Conservation (phyloP, 2,329 filamentous ascomycete genomes). For the Xylariaceae sp. region DNA sequence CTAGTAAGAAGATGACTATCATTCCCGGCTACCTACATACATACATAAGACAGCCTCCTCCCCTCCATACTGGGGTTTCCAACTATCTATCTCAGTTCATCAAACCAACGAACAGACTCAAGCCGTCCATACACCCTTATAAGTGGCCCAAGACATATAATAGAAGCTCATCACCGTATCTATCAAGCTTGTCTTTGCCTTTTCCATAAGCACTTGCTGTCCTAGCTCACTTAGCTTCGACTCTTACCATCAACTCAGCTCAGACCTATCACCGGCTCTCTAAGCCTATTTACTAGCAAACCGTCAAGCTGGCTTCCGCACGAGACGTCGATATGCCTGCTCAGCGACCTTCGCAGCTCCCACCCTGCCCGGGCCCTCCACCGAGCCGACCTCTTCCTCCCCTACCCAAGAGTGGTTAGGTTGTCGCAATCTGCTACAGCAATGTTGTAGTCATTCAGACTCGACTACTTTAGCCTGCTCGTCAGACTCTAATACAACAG, state of each 20-base stretch:
- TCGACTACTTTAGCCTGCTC: conserved; percentile 21
- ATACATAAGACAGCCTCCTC: conserved; percentile 38
- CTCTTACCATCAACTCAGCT: not conserved
- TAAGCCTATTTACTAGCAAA: conserved; percentile 16
- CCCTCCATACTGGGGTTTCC: conserved; percentile 28
- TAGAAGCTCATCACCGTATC: not conserved
- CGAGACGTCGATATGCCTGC: conserved; percentile 53
- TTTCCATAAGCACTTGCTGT: conserved; percentile 5
- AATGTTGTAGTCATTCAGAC: conserved; percentile 13
- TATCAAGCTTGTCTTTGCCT: conserved; percentile 7
- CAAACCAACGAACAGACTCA: conserved; percentile 28
- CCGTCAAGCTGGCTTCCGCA: conserved; percentile 35
- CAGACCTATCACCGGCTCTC: conserved; percentile 5
- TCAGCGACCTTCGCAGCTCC: conserved; percentile 66
- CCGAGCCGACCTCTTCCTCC: conserved; percentile 67
- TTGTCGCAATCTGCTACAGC: conserved; percentile 9
- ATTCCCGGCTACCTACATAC: conserved; percentile 23
- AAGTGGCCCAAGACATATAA: not conserved
- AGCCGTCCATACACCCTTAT: conserved; percentile 7
- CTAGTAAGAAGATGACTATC: conserved; percentile 28
- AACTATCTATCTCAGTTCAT: conserved; percentile 25
- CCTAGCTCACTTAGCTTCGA: not conserved
- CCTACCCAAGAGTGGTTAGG: conserved; percentile 63
- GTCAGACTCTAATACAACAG: conserved; percentile 23
- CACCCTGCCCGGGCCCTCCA: conserved; percentile 68